phyloP scores from a whole-genome alignment of 495 filamentous ascomycete genomes.

The Hyaloscypha hepaticicola region DNA sequence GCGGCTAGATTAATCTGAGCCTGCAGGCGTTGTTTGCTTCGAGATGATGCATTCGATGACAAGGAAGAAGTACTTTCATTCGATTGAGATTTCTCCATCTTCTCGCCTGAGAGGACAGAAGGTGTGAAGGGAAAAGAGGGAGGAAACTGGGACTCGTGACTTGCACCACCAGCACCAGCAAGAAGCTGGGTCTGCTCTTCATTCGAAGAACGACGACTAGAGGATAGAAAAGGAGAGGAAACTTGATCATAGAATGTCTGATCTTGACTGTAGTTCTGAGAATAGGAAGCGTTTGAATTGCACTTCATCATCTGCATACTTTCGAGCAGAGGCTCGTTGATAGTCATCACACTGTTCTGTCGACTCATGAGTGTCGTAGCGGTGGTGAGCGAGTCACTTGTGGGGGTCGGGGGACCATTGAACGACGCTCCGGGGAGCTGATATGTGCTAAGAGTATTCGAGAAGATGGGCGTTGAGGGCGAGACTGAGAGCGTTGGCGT shows the following conservation, averaged over 20 bases:
- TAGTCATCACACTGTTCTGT: conserved; percentile 26
- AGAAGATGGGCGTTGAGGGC: conserved; percentile 8
- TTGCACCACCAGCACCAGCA: conserved; percentile 37
- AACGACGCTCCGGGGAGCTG: conserved; percentile 18
- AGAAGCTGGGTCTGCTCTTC: conserved; percentile 32
- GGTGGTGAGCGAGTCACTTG: conserved; percentile 26
- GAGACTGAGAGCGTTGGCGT: conserved; percentile 19
- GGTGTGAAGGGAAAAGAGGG: conserved; percentile 31
- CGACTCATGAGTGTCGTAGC: conserved; percentile 33
- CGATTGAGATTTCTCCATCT: conserved; percentile 40
- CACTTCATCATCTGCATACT: conserved; percentile 33
- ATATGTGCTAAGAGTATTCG: conserved; percentile 8
- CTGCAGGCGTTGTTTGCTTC: conserved; percentile 30
- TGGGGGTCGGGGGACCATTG: conserved; percentile 27
- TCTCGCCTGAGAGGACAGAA: conserved; percentile 30
- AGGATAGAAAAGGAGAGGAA: conserved; percentile 20
- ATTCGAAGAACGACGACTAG: conserved; percentile 27
- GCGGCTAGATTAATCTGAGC: conserved; percentile 25
- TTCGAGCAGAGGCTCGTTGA: conserved; percentile 29
- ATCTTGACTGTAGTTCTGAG: conserved; percentile 26
- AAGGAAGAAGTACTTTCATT: conserved; percentile 35
- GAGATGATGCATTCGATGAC: conserved; percentile 30
- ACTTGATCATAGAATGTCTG: conserved; percentile 31
- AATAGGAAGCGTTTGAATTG: conserved; percentile 31
- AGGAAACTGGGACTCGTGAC: conserved; percentile 35